These are phyloP conservation scores for Alternaria arborescens DNA, from an alignment of 2,329 filamentous ascomycete genomes.

Conservation along the genomic window DNA sequence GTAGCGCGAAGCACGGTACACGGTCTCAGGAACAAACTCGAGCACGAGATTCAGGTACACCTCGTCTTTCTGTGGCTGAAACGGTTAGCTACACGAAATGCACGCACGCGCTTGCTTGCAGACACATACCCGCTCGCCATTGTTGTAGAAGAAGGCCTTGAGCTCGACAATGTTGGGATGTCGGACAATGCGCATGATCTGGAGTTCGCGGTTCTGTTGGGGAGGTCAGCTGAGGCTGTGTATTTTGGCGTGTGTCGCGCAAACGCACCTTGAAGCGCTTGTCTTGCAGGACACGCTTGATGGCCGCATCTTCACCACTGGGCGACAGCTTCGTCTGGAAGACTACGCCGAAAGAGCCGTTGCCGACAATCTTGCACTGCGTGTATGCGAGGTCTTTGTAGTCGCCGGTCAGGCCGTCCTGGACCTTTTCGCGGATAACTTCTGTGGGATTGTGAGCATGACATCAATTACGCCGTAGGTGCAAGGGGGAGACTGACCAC, in stretches of 20 bases:
- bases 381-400: slow-evolving; percentile 97
- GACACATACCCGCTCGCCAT: slow-evolving; percentile 86
- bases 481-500: slow-evolving; percentile 73
- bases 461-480: slow-evolving; percentile 12
- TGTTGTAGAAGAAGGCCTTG: slow-evolving; percentile 99
- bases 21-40: slow-evolving; percentile 97
- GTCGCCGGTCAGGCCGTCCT: slow-evolving; percentile 96
- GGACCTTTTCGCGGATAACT: slow-evolving; percentile 97
- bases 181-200: slow-evolving; percentile 99
- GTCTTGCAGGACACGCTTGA: slow-evolving; percentile 98
- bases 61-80: slow-evolving; percentile 74
- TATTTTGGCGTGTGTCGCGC: slow-evolving; percentile 20
- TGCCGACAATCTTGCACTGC: slow-evolving; percentile 99
- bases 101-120: slow-evolving; percentile 14
- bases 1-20: slow-evolving; percentile 96
- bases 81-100: slow-evolving; percentile 42
- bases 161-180: slow-evolving; percentile 99
- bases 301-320: slow-evolving; percentile 97
- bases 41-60: slow-evolving; percentile 98
- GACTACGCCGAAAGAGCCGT: slow-evolving; percentile 97
- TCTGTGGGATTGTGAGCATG: slow-evolving; percentile 66
- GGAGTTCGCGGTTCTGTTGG: slow-evolving; percentile 90
- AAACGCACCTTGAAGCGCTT: slow-evolving; percentile 94
- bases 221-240: slow-evolving; percentile 35
- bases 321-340: slow-evolving; percentile 99